Evolutionary conservation across 2,329 filamentous ascomycete genomes (phyloP), one percentile per base, ranked within the genome.

Genomic region (Allantophomopsis lycopodina): DNA sequence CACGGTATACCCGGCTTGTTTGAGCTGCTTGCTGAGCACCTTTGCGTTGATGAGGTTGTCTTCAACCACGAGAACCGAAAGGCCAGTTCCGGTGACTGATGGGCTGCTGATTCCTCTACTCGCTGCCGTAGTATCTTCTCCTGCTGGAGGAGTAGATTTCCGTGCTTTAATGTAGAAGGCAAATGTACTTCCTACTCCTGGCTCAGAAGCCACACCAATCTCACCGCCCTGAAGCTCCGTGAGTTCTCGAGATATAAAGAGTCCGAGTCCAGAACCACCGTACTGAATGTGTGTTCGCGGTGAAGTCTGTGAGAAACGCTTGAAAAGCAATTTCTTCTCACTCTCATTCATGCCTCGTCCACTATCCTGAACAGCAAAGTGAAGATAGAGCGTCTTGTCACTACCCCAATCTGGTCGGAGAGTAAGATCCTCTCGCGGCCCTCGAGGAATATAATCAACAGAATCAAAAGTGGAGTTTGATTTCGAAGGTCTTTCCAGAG

Each of bases 191-290:
- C 81, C 80, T 17, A 74, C 69, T 2, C 77, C 79, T 2, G 73
- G 65, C 45, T 74, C 64, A 20, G 74, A 79, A 2, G 71, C 66
- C 6, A 87, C 79, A 2, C 82, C 82, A 36, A 88, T 86, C 42
- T 83, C 76, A 6, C 83, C 83, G 18, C 82, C 80, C 53, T 86
- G 82, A 10, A 87, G 62, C 53, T 88, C 82, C 0, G 80, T 83
- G 14, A 88, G 65, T 39, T 83, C 75, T 20, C 81, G 70, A 23
- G 76, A 82, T 46, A 88, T 86, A 57, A 85, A 87, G 0, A 88
- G 63, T 0, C 83, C 83, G 1, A 88, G 66, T 0, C 83, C 83
- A 0, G 76, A 82, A 0, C 83, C 83, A 14, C 83, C 83, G 46
- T 87, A 86, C 46, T 83, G 76, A 18, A 83, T 76, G 48, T 87